These are phyloP conservation scores for Setomelanomma holmii DNA, from an alignment of 2,329 filamentous ascomycete genomes.

Conservation along the genomic window DNA sequence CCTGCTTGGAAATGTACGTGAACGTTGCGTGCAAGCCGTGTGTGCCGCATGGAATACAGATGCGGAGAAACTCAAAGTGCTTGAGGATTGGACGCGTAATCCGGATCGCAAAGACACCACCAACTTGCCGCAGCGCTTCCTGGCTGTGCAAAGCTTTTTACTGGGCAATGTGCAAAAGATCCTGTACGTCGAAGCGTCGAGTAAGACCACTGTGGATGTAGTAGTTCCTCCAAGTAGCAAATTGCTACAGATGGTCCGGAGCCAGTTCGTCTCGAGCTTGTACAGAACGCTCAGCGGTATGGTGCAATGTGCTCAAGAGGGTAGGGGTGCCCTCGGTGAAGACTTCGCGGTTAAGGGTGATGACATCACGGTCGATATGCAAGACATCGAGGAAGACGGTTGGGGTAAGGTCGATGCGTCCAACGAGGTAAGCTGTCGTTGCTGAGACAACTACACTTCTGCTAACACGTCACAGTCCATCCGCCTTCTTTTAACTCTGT, in stretches of 20 bases:
- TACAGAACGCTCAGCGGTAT: conserved; percentile 95
- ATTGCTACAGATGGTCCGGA: conserved; percentile 86
- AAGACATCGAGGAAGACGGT: conserved; percentile 32
- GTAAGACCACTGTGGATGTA: conserved; percentile 78
- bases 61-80: conserved; percentile 86
- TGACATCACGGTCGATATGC: conserved; percentile 50
- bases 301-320: conserved; percentile 92
- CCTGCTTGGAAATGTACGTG: conserved; percentile 79
- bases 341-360: conserved; percentile 62
- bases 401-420: conserved; percentile 45
- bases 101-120: conserved; percentile 85
- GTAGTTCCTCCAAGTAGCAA: conserved; percentile 86
- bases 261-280: conserved; percentile 89
- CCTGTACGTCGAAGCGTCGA: conserved; percentile 87
- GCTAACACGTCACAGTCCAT: conserved; percentile 68
- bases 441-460: too few relatives aligned
- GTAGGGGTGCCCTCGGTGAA: conserved; percentile 67
- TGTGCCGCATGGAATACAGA: conserved; percentile 94
- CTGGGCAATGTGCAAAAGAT: conserved; percentile 93
- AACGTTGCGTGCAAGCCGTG: conserved; percentile 83
- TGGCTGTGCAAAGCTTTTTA: conserved; percentile 82
- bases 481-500: conserved; percentile 91
- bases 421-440: conserved; percentile 37
- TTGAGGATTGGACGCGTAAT: conserved; percentile 92
- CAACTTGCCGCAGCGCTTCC: conserved; percentile 85